Conservation (phyloP, 202 grass and related monocot species). For the Miscanthus sacchariflorus region DNA sequence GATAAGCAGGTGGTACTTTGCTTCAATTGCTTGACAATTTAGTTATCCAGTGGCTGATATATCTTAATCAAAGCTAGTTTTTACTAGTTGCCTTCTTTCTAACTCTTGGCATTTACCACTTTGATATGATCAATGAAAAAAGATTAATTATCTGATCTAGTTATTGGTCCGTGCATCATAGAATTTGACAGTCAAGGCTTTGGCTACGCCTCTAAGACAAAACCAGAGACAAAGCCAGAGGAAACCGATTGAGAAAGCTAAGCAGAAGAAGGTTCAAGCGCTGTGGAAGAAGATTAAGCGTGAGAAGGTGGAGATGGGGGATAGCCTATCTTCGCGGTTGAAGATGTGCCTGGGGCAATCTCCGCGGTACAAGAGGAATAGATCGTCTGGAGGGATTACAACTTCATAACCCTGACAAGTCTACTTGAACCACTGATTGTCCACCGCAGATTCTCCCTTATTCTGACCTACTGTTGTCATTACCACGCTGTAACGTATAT, state of each 20-base stretch:
- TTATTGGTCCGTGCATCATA: conserved; percentile 17
- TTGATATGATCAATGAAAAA: neutral
- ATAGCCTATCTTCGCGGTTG: conserved; percentile 67
- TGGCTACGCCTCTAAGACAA: conserved; percentile 74
- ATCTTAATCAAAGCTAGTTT: neutral
- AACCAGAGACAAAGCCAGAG: conserved; percentile 42
- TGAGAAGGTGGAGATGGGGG: conserved; percentile 54
- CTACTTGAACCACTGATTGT: conserved; percentile 20
- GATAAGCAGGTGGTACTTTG: conserved; percentile 61
- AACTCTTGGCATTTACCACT: neutral
- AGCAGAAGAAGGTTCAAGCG: conserved; percentile 67
- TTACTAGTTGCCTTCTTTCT: conserved; percentile 2
- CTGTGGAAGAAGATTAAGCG: conserved; percentile 64
- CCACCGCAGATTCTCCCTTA: conserved; percentile 15
- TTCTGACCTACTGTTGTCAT: conserved; percentile 22
- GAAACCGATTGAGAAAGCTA: conserved; percentile 59
- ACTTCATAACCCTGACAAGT: conserved; percentile 33
- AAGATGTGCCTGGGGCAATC: conserved; percentile 75
- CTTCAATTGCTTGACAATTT: conserved; percentile 23
- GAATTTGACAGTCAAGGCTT: conserved; percentile 66
- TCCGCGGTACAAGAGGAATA: conserved; percentile 57
- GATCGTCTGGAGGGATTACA: conserved; percentile 55
- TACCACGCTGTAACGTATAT: conserved; percentile 25
- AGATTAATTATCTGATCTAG: neutral
- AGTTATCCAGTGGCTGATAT: neutral